Evolutionary conservation across 441 rosid genomes (phyloP), one percentile per base, ranked within the genome.

Genomic region (Viola pubescens): DNA sequence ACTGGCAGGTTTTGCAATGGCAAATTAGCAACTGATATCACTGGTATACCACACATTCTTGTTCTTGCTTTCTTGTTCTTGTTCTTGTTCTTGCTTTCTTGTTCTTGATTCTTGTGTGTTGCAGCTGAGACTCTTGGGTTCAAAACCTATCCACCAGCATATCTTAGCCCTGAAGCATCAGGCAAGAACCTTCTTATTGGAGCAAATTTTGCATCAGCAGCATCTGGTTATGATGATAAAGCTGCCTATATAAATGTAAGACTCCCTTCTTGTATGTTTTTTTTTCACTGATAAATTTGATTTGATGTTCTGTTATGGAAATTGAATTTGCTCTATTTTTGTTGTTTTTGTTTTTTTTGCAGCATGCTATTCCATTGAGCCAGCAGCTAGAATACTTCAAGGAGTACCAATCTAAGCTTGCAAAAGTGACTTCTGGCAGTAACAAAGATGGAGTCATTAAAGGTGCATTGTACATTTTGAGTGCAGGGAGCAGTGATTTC

Each of bases 1-100:
- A 94, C 97, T 1, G 96, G 96, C 0, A 89, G 97, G 69, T 94
- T 94, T 68, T 88, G 96, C 68, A 83, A 94, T 58, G 99, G 99
- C 13, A 94, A 90, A 68, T 54, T 88, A 64, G 96, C 89, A 50
- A 88, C 95, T 1, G 97, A 94, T 40, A 57, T 90, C 52, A 94
- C 97, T 4, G 96, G 97, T 90, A 68, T 60, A 60, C n/a, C n/a
- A n/a, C 12, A 52, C 59, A 13, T 19, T 52, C 55, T 2, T 4
- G 12, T 4, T n/a, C 10, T 46, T 46, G 49, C 19, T 26, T 26
- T 26, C 49, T 7, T 7, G 2, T 7, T 7, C 10, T 5, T 26
- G 4, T 6, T 2, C 16, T 4, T 49, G 7, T 49, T 49, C 52
- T n/a, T 12, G 52, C 6, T 13, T 7, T 10, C 7, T 10, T 4